Percentiles rank a stretch among this genome's conserved stretches.
Conservation (phyloP, 1,139 yeast genomes). For the Yamadazyma jaroonii region DNA sequence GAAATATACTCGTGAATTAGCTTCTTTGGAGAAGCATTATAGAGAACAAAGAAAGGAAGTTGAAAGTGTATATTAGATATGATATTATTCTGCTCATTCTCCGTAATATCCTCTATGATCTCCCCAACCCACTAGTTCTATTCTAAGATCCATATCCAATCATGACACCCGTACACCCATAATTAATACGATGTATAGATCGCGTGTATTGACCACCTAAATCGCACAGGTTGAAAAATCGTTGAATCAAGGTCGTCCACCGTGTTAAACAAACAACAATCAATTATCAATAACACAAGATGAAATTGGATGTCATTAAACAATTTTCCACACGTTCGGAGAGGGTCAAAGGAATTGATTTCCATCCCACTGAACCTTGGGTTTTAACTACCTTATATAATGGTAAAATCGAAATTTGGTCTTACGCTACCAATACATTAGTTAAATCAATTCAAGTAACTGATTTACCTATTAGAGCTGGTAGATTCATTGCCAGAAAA, state of each 20-base stretch:
- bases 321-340: slow-evolving; percentile 86
- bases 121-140: no score
- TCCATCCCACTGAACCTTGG: slow-evolving; percentile 99
- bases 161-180: no score
- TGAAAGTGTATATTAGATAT: slow-evolving; percentile 34
- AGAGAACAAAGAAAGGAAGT: slow-evolving; percentile 38
- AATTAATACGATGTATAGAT: not conserved
- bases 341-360: slow-evolving; percentile 95
- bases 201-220: slow-evolving; percentile 3
- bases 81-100: no score
- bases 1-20: slow-evolving; percentile 36
- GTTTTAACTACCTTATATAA: slow-evolving; percentile 81
- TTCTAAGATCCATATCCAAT: no score
- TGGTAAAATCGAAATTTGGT: slow-evolving; percentile 88
- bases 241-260: slow-evolving; percentile 5
- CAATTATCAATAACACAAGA: slow-evolving; percentile 11
- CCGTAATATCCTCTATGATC: no score
- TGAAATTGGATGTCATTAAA: slow-evolving; percentile 59
- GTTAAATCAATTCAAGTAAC: slow-evolving; percentile 71
- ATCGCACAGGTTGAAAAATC: slow-evolving; percentile 1
- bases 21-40: slow-evolving; percentile 34
- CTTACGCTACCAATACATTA: slow-evolving; percentile 70
- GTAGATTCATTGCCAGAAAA: slow-evolving; percentile 91
- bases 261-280: slow-evolving; percentile 5
- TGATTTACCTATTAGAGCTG: slow-evolving; percentile 93